Percentiles rank a stretch among this genome's conserved stretches.
Conservation (phyloP, 1,284 basidiomycete species). For the Ceratobasidium sp. region DNA sequence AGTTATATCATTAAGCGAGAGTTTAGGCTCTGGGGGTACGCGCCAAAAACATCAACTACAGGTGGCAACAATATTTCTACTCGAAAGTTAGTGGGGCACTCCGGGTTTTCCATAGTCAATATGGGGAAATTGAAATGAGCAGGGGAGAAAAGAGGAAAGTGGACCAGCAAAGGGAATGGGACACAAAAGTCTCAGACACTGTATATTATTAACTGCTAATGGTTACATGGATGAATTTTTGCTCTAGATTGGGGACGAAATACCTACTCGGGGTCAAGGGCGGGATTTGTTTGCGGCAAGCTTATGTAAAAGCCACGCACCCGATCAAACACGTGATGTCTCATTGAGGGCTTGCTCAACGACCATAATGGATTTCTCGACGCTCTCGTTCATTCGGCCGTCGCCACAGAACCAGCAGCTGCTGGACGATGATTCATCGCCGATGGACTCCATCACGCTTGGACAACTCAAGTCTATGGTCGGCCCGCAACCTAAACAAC, state of each 20-base stretch:
- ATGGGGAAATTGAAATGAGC: too few species aligned
- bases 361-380: conserved; percentile 39
- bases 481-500: conserved; percentile 70
- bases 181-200: too few species aligned
- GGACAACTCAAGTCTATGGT: conserved; percentile 85
- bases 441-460: conserved; percentile 79
- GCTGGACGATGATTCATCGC: conserved; percentile 23
- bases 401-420: conserved; percentile 30
- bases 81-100: too few species aligned
- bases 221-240: too few species aligned
- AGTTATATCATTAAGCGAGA: too few species aligned
- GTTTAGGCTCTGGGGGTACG: too few species aligned
- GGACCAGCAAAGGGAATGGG: too few species aligned
- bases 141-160: too few species aligned
- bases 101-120: too few species aligned
- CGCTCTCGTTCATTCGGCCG: conserved; percentile 38
- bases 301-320: neutral
- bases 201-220: too few species aligned
- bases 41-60: too few species aligned
- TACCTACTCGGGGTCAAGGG: neutral
- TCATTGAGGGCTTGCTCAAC: neutral
- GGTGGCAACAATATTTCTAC: too few species aligned
- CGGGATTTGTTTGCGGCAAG: conserved; percentile 22
- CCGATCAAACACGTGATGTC: conserved; percentile 22
- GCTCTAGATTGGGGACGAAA: neutral